Evolutionary conservation across 805 yeast genomes (phyloP).

Genomic region (Tetrapisispora pingtungensis): DNA sequence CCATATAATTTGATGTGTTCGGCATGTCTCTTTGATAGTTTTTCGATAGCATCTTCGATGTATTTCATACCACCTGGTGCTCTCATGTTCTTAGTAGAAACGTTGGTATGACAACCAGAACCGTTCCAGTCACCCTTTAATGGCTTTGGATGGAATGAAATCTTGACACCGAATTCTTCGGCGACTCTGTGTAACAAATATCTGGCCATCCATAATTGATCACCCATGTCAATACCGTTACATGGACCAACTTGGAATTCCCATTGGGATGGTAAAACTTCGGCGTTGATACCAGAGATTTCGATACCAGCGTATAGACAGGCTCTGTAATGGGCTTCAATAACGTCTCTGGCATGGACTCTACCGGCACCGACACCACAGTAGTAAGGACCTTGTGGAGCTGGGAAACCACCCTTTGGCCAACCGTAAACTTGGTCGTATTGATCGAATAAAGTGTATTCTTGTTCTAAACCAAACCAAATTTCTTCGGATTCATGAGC

Average conservation of each 20-base stretch:
- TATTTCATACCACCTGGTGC: constrained; percentile 89
- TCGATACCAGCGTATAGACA: constrained; percentile 86
- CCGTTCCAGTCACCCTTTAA: constrained; percentile 99
- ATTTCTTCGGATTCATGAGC: constrained; percentile 77
- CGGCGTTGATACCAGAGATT: constrained; percentile 96
- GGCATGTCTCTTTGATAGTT: constrained; percentile 89
- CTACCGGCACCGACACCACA: constrained; percentile 99
- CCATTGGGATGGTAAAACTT: constrained; percentile 99
- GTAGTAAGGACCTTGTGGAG: constrained; percentile 99
- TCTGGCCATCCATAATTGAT: constrained; percentile 93
- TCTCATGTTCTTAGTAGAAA: constrained; percentile 88
- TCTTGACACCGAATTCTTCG: constrained; percentile 97
- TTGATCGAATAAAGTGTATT: constrained; percentile 91
- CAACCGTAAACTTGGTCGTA: constrained; percentile 88
- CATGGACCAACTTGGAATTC: constrained; percentile 99
- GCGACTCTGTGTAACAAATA: constrained; percentile 89
- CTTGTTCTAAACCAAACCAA: constrained; percentile 99
- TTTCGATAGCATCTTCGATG: constrained; percentile 87
- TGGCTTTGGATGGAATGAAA: constrained; percentile 98
- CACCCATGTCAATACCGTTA: constrained; percentile 93
- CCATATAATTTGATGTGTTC: constrained; percentile 96
- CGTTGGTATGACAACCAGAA: constrained; percentile 99
- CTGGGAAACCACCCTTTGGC: constrained; percentile 99
- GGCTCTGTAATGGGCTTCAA: constrained; percentile 98
- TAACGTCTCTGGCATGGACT: constrained; percentile 94